These are phyloP conservation scores for Carex parvula DNA, from an alignment of 176 grass and related monocot genomes.

Conservation along the genomic window DNA sequence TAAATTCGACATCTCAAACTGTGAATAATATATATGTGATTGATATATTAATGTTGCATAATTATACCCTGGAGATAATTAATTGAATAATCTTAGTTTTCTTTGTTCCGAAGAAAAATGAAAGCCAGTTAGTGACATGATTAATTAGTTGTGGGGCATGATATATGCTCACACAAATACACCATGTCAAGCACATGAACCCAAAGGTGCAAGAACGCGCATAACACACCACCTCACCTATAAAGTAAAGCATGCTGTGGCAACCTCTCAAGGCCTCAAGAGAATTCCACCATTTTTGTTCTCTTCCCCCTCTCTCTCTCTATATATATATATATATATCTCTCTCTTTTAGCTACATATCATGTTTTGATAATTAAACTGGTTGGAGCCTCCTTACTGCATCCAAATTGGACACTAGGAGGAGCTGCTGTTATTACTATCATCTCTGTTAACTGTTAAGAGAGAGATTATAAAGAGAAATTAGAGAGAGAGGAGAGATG, in stretches of 20 bases:
- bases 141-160: constrained; percentile 31
- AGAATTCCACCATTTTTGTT: constrained; percentile 6
- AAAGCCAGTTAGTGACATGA: constrained; percentile 6
- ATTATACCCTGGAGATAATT: background rate
- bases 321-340: too few relatives aligned
- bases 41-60: background rate
- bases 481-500: constrained; percentile 43
- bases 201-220: constrained; percentile 20
- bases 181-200: constrained; percentile 34
- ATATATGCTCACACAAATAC: constrained; percentile 16
- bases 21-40: background rate
- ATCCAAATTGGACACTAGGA: background rate
- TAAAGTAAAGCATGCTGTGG: constrained; percentile 19
- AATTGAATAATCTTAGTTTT: background rate
- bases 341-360: background rate
- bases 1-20: background rate
- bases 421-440: background rate
- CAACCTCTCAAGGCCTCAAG: constrained; percentile 16
- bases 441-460: background rate
- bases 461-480: background rate
- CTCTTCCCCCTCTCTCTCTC: background rate
- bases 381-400: background rate
- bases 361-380: background rate
- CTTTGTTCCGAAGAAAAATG: background rate
- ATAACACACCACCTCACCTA: constrained; percentile 23